Percentiles rank a stretch among this genome's conserved stretches.
These are phyloP conservation scores for Ophiocordyceps australis DNA, from an alignment of 2,329 filamentous ascomycete species.

Conservation along the genomic window DNA sequence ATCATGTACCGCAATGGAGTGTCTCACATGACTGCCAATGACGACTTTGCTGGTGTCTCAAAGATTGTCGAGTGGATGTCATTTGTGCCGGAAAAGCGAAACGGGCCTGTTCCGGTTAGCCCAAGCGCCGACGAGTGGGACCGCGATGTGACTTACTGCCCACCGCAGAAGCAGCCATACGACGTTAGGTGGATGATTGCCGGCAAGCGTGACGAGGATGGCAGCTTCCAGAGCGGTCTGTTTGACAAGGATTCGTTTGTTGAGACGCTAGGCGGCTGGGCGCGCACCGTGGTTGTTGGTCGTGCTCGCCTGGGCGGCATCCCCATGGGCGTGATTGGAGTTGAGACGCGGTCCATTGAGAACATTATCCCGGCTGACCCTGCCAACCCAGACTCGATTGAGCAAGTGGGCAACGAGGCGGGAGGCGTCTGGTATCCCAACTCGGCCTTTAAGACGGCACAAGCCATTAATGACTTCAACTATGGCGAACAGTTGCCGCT, in stretches of 20 bases:
- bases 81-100: conserved; percentile 90
- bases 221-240: conserved; percentile 62
- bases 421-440: conserved; percentile 99
- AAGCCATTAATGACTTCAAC: conserved; percentile 98
- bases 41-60: conserved; percentile 94
- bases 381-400: conserved; percentile 94
- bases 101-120: conserved; percentile 80
- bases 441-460: conserved; percentile 98
- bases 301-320: conserved; percentile 94
- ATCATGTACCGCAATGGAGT: conserved; percentile 99
- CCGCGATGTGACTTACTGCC: conserved; percentile 73
- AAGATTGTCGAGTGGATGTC: conserved; percentile 98
- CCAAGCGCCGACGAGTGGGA: conserved; percentile 80
- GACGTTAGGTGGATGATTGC: conserved; percentile 89
- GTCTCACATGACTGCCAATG: conserved; percentile 93
- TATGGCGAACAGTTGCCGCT: conserved; percentile 92
- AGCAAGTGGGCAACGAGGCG: conserved; percentile 85
- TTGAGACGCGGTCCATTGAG: conserved; percentile 90
- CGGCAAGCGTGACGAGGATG: conserved; percentile 61
- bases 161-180: conserved; percentile 66
- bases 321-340: conserved; percentile 93
- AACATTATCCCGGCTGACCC: conserved; percentile 94
- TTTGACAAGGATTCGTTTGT: conserved; percentile 97
- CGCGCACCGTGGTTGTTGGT: conserved; percentile 87
- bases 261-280: conserved; percentile 92